Evolutionary conservation across 495 filamentous ascomycete genomes (phyloP).

Genomic region (Collariella sp.): DNA sequence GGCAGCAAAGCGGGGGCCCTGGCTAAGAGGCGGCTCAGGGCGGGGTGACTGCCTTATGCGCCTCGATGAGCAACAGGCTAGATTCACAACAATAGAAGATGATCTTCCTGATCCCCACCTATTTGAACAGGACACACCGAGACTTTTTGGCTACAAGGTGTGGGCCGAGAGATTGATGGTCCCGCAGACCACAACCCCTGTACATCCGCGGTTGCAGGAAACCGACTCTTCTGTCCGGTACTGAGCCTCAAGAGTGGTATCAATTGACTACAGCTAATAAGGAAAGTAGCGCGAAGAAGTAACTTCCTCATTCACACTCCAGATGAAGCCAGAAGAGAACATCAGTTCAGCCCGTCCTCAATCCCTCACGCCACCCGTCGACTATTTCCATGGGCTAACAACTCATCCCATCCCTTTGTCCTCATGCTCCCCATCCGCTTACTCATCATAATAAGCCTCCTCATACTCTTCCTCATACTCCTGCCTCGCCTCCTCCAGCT

Average conservation of each 20-base stretch:
- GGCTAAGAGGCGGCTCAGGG: conserved; percentile 36
- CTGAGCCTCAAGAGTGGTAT: too few species aligned
- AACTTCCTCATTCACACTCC: too few species aligned
- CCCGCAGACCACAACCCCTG: conserved; percentile 23
- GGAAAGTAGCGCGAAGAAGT: too few species aligned
- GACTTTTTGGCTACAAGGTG: conserved; percentile 32
- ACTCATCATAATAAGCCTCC: conserved; percentile 40
- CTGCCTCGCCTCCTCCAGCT: conserved; percentile 36
- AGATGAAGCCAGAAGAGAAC: too few species aligned
- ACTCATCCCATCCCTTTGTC: too few species aligned
- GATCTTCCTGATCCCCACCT: conserved; percentile 36
- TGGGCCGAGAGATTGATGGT: conserved; percentile 43
- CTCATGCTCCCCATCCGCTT: conserved; percentile 22
- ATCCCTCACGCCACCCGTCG: too few species aligned
- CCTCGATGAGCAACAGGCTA: neutral
- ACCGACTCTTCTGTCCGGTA: conserved; percentile 1
- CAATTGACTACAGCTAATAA: too few species aligned
- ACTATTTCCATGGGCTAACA: too few species aligned
- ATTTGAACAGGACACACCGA: conserved; percentile 35
- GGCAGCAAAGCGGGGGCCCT: conserved; percentile 39
- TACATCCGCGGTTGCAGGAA: conserved; percentile 25
- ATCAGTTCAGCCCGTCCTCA: too few species aligned
- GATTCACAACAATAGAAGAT: conserved; percentile 44
- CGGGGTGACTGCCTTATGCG: neutral
- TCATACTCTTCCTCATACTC: conserved; percentile 44